Evolutionary conservation across 495 filamentous ascomycete species (phyloP), one percentile per base, ranked within the genome.

Genomic region (Annulohypoxylon stygium): DNA sequence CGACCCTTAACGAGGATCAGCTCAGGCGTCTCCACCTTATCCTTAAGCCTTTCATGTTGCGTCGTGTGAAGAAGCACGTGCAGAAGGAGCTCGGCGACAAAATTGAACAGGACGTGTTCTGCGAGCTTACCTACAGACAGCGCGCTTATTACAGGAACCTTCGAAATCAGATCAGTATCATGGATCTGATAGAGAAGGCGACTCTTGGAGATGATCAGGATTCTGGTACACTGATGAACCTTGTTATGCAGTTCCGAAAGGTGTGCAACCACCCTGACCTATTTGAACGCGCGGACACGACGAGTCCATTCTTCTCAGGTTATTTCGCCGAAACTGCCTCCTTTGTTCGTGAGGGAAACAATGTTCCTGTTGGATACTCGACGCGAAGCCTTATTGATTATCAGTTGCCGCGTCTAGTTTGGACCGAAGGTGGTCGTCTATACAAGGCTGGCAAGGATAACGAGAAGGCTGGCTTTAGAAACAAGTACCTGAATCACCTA

Each of bases 171-270:
- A 97, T 99, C 77, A 98, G 93, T 81, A 94, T 99, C 76, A 96
- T 98, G 89, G 96, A 99, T 78, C 88, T 98, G 48, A 97, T 98
- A 69, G 96, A 99, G 81, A 98, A 98, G 86, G 95, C 95, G 10
- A 93, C 95, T 4, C 85, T 95, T 60, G 97, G 97, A 36, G 95
- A 97, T 76, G 96, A 99, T 43, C 90, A 93, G 71, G 97, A 98
- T 75, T 95, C 93, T 30, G 93, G 93, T 12, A 99, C 95, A 16
- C 79, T 99, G 77, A 99, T 99, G 96, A 99, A 98, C 79, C 86
- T 99, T 69, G 96, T 99, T 64, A 99, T 99, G 96, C 97, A 99
- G 81, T 99, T 99, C 88, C 90, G 96, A 63, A 99, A 99, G 84
- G 97, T 99, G 60, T 99, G 96, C 85, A 99, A 99, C 76, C 96